phyloP scores from a whole-genome alignment of 2,329 filamentous ascomycete genomes.

The Fonsecaea nubica region DNA sequence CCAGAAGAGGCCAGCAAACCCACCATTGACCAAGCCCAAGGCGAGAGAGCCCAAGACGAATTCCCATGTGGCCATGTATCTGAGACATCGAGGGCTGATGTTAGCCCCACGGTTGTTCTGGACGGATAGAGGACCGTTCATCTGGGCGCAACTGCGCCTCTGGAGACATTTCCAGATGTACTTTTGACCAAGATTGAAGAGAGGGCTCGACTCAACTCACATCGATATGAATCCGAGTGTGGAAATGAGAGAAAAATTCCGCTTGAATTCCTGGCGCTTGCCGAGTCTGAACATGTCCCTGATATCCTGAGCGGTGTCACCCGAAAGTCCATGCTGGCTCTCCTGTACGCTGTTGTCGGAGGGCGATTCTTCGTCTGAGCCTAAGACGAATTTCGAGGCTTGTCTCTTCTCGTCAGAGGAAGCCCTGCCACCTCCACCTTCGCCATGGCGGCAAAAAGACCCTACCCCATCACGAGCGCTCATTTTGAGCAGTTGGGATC shows the following conservation, averaged over 20 bases:
- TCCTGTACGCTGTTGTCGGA: conserved; percentile 13
- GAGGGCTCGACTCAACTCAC: conserved; percentile 38
- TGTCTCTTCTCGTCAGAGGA: not conserved
- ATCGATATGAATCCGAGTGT: conserved; percentile 49
- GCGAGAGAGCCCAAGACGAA: conserved; percentile 27
- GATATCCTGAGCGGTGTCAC: conserved; percentile 45
- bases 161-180: not conserved
- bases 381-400: not conserved
- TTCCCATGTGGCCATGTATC: conserved; percentile 47
- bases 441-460: not conserved
- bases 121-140: not conserved
- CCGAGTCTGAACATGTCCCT: conserved; percentile 58
- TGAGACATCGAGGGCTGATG: not conserved
- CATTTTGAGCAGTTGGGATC: not conserved
- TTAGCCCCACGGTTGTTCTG: not conserved
- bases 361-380: conserved; percentile 10
- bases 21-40: conserved; percentile 31
- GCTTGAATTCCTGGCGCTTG: conserved; percentile 57
- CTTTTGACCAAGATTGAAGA: not conserved
- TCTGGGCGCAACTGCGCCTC: not conserved
- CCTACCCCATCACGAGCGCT: conserved; percentile 1
- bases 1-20: conserved; percentile 41
- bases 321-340: conserved; percentile 2
- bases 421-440: not conserved
- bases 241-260: conserved; percentile 46